phyloP scores from a whole-genome alignment of 768 basidiomycete species.

The Omphalotus guepiniiformis region DNA sequence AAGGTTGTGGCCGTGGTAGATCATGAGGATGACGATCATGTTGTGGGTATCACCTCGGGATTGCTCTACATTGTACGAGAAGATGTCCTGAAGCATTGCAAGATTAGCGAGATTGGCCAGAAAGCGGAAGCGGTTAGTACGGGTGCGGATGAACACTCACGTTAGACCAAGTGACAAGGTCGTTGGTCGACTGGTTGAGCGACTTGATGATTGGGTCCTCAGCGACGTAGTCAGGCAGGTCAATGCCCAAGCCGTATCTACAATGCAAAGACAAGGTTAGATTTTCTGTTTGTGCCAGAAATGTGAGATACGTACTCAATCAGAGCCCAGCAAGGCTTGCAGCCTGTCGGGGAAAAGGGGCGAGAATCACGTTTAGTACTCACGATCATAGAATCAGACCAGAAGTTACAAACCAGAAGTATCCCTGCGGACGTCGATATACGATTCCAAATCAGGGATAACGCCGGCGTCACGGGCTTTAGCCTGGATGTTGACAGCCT shows the following conservation, averaged over 20 bases:
- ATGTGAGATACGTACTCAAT: constrained; percentile 66
- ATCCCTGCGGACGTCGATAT: constrained; percentile 67
- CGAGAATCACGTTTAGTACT: background rate
- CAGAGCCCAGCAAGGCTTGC: constrained; percentile 72
- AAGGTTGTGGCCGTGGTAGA: constrained; percentile 49
- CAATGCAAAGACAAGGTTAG: constrained; percentile 5
- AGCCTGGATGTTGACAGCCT: constrained; percentile 62
- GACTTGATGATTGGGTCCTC: constrained; percentile 57
- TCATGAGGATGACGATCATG: constrained; percentile 69
- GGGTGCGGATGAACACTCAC: constrained; percentile 34
- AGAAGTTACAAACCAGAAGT: constrained; percentile 48
- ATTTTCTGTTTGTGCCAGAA: background rate
- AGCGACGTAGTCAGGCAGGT: constrained; percentile 67
- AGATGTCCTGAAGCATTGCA: constrained; percentile 51
- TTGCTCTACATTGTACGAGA: constrained; percentile 75
- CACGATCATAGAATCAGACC: background rate
- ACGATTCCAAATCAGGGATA: constrained; percentile 69
- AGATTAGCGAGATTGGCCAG: constrained; percentile 3
- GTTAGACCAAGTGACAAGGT: constrained; percentile 82
- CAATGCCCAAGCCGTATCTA: constrained; percentile 64
- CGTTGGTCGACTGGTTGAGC: constrained; percentile 67
- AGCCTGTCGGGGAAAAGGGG: no score
- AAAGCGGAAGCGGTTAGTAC: constrained; percentile 1
- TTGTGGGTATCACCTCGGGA: constrained; percentile 66
- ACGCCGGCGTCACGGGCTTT: constrained; percentile 45